Conservation (phyloP, 2,329 filamentous ascomycete genomes). For the Nemania sp. region DNA sequence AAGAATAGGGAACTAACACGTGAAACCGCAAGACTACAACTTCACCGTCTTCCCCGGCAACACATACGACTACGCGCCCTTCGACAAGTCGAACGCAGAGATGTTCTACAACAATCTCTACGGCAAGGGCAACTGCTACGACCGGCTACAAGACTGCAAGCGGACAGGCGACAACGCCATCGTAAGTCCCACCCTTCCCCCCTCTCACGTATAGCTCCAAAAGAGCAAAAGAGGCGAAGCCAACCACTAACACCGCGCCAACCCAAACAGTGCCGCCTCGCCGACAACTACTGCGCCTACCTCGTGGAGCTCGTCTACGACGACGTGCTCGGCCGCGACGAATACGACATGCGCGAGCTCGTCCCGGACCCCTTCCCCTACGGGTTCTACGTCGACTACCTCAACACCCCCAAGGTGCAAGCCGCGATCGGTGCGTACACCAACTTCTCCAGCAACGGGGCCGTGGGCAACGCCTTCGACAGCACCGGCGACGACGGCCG, state of each 20-base stretch:
- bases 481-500: conserved; percentile 62
- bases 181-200: conserved; percentile 21
- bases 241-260: neutral
- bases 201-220: neutral
- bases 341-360: conserved; percentile 71
- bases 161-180: conserved; percentile 61
- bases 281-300: conserved; percentile 66
- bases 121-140: conserved; percentile 70
- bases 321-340: conserved; percentile 63
- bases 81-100: conserved; percentile 60
- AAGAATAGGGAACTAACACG: neutral
- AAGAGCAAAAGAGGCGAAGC: too few relatives aligned
- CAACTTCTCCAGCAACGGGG: conserved; percentile 65
- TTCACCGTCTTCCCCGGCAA: conserved; percentile 67
- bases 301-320: conserved; percentile 67
- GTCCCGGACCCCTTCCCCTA: conserved; percentile 69
- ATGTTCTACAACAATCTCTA: conserved; percentile 71
- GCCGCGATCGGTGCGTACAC: conserved; percentile 69
- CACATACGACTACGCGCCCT: conserved; percentile 66
- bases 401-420: conserved; percentile 67
- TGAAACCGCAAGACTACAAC: conserved; percentile 59
- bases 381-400: conserved; percentile 65
- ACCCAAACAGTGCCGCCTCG: conserved; percentile 57
- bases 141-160: conserved; percentile 67
- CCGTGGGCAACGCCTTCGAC: conserved; percentile 67